These are phyloP conservation scores for Letharia lupina DNA, from an alignment of 495 filamentous ascomycete genomes.

Conservation along the genomic window DNA sequence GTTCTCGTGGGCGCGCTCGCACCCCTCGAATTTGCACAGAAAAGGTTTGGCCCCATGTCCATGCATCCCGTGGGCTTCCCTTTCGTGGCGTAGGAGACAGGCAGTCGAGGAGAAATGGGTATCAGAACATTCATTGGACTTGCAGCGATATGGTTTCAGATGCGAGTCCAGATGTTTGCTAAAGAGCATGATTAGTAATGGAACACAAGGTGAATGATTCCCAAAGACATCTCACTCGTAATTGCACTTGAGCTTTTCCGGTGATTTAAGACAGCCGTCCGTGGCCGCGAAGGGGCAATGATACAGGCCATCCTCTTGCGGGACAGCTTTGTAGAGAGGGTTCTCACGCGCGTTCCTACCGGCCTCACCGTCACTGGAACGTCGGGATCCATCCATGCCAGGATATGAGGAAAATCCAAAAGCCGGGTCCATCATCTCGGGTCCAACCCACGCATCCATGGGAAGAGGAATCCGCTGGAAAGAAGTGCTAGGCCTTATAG, in stretches of 20 bases:
- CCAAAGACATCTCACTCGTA: constrained; percentile 67
- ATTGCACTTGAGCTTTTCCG: constrained; percentile 88
- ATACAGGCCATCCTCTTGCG: constrained; percentile 68
- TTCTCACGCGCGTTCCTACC: constrained; percentile 64
- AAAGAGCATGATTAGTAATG: constrained; percentile 32
- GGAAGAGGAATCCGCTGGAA: constrained; percentile 18
- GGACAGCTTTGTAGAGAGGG: constrained; percentile 64
- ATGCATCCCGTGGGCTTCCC: constrained; percentile 90
- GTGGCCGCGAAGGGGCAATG: constrained; percentile 81
- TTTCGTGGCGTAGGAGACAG: constrained; percentile 87
- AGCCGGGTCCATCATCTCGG: constrained; percentile 13
- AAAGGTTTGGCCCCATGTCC: constrained; percentile 87
- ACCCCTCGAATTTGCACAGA: constrained; percentile 73
- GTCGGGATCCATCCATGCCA: constrained; percentile 28
- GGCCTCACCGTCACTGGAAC: constrained; percentile 41
- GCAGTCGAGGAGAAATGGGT: constrained; percentile 80
- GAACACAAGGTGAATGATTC: constrained; percentile 6
- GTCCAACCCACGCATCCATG: constrained; percentile 19
- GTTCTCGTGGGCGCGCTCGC: constrained; percentile 67
- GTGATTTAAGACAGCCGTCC: constrained; percentile 69
- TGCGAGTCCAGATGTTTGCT: constrained; percentile 96
- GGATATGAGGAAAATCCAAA: constrained; percentile 15
- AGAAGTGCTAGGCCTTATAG: constrained; percentile 17
- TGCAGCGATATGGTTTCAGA: constrained; percentile 88
- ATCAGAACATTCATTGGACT: constrained; percentile 65